phyloP scores from a whole-genome alignment of 441 rosid species.

The Bruguiera hainesii region DNA sequence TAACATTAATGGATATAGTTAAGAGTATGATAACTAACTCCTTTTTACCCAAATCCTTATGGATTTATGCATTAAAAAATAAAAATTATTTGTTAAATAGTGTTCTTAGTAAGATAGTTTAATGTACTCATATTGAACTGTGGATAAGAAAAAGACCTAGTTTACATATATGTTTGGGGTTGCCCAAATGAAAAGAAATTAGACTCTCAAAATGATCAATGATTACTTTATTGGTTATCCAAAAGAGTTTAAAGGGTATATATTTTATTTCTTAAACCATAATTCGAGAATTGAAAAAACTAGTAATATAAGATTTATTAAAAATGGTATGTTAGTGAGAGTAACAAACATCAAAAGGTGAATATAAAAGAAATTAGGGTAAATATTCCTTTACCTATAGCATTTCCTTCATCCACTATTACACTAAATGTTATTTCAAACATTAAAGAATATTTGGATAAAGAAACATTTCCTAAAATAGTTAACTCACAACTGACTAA shows the following conservation, averaged over 20 bases:
- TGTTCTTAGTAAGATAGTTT: too few relatives aligned
- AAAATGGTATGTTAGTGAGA: not conserved
- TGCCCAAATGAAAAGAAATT: conserved; percentile 1
- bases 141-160: too few relatives aligned
- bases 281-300: not conserved
- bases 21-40: not conserved
- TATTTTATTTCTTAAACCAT: not conserved
- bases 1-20: not conserved
- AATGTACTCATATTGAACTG: too few relatives aligned
- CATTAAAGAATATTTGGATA: not conserved
- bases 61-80: too few relatives aligned
- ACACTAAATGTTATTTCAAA: not conserved
- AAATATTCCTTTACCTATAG: not conserved
- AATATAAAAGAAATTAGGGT: not conserved
- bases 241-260: not conserved
- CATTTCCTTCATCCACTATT: not conserved
- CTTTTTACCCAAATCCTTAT: not conserved
- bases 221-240: not conserved
- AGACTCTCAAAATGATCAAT: not conserved
- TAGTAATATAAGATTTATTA: not conserved
- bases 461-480: not conserved
- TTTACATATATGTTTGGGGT: not conserved
- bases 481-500: not conserved
- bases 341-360: not conserved
- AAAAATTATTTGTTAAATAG: too few relatives aligned